phyloP scores from a whole-genome alignment of 23 red algal genomes.

The Agarophyton chilense region DNA sequence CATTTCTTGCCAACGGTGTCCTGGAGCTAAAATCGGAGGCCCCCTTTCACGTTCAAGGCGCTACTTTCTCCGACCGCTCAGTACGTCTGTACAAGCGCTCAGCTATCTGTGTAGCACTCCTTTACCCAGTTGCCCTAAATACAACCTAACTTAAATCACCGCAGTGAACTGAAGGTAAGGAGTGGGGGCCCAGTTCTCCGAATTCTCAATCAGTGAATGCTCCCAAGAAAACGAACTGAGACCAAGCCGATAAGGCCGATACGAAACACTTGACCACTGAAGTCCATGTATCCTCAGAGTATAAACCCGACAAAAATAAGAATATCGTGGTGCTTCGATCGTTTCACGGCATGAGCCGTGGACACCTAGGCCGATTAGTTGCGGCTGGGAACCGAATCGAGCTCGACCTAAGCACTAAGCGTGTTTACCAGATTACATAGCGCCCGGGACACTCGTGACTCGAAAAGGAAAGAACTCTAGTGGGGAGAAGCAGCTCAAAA shows the following conservation, averaged over 20 bases:
- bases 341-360: neutral
- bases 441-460: neutral
- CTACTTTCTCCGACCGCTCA: neutral
- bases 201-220: neutral
- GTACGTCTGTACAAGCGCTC: neutral
- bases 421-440: neutral
- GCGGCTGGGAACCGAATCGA: neutral
- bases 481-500: neutral
- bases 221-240: neutral
- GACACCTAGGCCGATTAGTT: neutral
- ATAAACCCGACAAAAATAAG: neutral
- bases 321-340: neutral
- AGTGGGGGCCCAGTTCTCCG: neutral
- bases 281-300: neutral
- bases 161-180: neutral
- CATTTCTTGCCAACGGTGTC: slow-evolving; percentile 20
- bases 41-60: neutral
- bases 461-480: neutral
- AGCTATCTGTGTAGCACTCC: slow-evolving; percentile 16
- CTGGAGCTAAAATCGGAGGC: neutral
- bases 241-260: too few species aligned
- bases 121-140: neutral
- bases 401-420: neutral
- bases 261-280: neutral
- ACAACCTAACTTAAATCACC: neutral